Evolutionary conservation across 1,139 yeast species (phyloP).

Genomic region (Suhomyces kunorum): DNA sequence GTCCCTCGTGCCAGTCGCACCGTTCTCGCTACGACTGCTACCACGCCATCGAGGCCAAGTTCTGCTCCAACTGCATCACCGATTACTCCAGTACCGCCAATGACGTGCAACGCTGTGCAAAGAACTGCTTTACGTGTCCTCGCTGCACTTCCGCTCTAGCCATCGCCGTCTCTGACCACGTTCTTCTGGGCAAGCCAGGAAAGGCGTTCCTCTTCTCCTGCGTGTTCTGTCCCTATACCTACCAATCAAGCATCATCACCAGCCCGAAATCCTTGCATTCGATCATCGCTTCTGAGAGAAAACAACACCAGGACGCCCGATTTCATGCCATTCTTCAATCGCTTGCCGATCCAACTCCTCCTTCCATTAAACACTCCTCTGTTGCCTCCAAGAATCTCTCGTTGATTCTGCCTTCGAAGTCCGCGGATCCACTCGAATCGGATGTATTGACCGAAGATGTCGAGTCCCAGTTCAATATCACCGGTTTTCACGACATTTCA

Average conservation of each 20-base stretch:
- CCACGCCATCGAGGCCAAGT: conserved; percentile 29
- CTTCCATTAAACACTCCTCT: conserved; percentile 1
- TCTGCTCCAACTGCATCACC: conserved; percentile 40
- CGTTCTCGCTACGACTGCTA: conserved; percentile 32
- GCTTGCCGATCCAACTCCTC: neutral
- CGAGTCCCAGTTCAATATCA: neutral
- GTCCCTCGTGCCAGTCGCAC: conserved; percentile 39
- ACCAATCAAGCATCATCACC: conserved; percentile 30
- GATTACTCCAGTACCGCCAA: conserved; percentile 30
- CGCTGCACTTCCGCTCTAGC: conserved; percentile 31
- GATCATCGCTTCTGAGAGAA: conserved; percentile 28
- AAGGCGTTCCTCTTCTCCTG: conserved; percentile 40
- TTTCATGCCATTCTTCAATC: conserved; percentile 4
- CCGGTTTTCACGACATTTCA: neutral
- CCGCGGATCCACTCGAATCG: neutral
- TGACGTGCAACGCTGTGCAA: conserved; percentile 29
- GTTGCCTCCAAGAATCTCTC: conserved; percentile 11
- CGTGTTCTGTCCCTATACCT: conserved; percentile 31
- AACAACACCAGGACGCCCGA: conserved; percentile 6
- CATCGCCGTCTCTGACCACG: conserved; percentile 28
- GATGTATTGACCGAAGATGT: conserved; percentile 1
- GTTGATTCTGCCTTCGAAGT: conserved; percentile 5
- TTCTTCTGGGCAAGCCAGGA: conserved; percentile 25
- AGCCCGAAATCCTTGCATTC: conserved; percentile 38
- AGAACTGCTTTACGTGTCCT: conserved; percentile 47